phyloP scores from a whole-genome alignment of 1,284 basidiomycete genomes.

The Malassezia vespertilionis region DNA sequence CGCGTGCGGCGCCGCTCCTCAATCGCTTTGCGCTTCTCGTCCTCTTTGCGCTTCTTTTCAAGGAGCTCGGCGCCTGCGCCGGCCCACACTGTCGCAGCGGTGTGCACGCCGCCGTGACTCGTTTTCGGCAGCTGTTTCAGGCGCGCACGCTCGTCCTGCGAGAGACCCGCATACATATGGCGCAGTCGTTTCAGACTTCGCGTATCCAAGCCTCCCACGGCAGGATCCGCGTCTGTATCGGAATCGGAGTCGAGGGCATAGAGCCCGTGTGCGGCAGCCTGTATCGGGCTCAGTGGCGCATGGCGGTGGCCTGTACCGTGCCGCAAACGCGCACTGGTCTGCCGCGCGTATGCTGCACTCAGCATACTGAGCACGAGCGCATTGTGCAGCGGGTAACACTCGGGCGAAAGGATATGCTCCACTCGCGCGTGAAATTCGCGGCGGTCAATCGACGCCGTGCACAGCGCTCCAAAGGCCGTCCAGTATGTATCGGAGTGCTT shows the following conservation, averaged over 20 bases:
- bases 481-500: conserved; percentile 46
- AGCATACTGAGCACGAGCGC: conserved; percentile 49
- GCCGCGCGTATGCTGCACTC: conserved; percentile 49
- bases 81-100: conserved; percentile 33
- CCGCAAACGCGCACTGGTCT: conserved; percentile 35
- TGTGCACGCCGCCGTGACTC: conserved; percentile 21
- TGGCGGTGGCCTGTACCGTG: conserved; percentile 18
- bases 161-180: conserved; percentile 32
- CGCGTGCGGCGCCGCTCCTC: conserved; percentile 40
- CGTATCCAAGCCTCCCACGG: conserved; percentile 8
- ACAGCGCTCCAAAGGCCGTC: conserved; percentile 46
- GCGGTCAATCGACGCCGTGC: conserved; percentile 47
- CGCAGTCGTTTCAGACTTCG: conserved; percentile 41
- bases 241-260: conserved; percentile 24
- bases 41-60: conserved; percentile 45
- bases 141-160: conserved; percentile 33
- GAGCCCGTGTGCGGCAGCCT: not conserved
- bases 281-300: conserved; percentile 20
- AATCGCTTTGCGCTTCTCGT: conserved; percentile 38
- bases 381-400: conserved; percentile 48
- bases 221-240: conserved; percentile 19
- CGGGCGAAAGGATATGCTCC: conserved; percentile 27
- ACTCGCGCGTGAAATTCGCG: conserved; percentile 47
- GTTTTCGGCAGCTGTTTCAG: conserved; percentile 35
- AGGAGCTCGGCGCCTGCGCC: conserved; percentile 45